phyloP scores from a whole-genome alignment of 116 monocot species.

The Zostera marina region DNA sequence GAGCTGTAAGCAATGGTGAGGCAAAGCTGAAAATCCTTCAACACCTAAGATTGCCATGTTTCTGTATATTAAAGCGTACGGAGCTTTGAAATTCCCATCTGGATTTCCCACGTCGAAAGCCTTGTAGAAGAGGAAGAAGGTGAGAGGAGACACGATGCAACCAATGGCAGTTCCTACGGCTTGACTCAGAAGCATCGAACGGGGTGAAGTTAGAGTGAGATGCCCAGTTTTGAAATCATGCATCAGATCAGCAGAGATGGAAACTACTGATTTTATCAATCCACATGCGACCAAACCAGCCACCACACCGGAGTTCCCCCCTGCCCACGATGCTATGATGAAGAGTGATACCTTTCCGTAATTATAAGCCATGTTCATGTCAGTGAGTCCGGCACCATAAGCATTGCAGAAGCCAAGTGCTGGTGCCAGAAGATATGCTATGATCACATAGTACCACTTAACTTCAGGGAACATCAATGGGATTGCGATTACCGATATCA shows the following conservation, averaged over 20 bases:
- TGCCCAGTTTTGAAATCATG: conserved; percentile 63
- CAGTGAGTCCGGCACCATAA: conserved; percentile 58
- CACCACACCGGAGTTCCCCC: conserved; percentile 37
- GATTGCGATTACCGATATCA: conserved; percentile 33
- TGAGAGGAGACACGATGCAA: conserved; percentile 44
- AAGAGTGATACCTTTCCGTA: conserved; percentile 58
- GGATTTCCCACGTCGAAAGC: conserved; percentile 64
- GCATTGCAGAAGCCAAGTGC: conserved; percentile 65
- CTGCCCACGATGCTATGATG: conserved; percentile 37
- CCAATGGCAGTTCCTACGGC: conserved; percentile 50
- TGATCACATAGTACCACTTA: conserved; percentile 45
- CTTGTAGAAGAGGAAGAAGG: conserved; percentile 59
- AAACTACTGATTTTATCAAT: conserved; percentile 51
- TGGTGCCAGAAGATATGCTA: conserved; percentile 47
- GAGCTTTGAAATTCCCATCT: conserved; percentile 48
- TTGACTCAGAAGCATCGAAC: conserved; percentile 49
- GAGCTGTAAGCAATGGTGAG: conserved; percentile 56
- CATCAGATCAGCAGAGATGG: conserved; percentile 59
- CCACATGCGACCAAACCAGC: conserved; percentile 54
- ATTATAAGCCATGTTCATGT: conserved; percentile 82
- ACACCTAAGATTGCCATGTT: conserved; percentile 66
- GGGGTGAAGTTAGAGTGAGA: conserved; percentile 44
- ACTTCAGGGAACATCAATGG: conserved; percentile 44
- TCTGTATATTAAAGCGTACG: conserved; percentile 53
- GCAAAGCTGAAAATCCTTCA: conserved; percentile 55